Percentiles rank a stretch among this genome's conserved stretches.
Conservation (phyloP, 2,329 filamentous ascomycete genomes). For the Didymella pomorum region DNA sequence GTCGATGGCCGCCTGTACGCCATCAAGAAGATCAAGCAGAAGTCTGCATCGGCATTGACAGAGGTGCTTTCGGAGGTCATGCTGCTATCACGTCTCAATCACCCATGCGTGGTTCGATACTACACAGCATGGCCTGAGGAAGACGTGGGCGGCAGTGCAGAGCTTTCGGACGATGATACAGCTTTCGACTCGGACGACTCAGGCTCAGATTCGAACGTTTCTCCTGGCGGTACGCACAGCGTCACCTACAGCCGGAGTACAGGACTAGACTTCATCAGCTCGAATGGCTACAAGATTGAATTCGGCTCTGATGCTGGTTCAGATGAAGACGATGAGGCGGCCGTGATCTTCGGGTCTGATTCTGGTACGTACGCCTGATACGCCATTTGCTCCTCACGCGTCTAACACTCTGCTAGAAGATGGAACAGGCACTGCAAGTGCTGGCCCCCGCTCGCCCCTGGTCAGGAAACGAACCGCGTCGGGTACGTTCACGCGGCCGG, state of each 20-base stretch:
- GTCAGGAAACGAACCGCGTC: slow-evolving; percentile 53
- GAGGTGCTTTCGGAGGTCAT: slow-evolving; percentile 87
- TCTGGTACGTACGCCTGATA: slow-evolving; percentile 35
- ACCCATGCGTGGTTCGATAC: slow-evolving; percentile 87
- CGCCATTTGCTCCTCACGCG: background rate
- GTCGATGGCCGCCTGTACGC: slow-evolving; percentile 93
- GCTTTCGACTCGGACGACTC: slow-evolving; percentile 41
- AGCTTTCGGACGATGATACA: slow-evolving; percentile 43
- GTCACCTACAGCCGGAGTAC: slow-evolving; percentile 75
- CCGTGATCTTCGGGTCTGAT: slow-evolving; percentile 50
- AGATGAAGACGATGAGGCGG: slow-evolving; percentile 45
- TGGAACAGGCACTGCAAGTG: slow-evolving; percentile 52
- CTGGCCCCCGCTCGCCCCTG: slow-evolving; percentile 46
- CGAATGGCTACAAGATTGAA: slow-evolving; percentile 78
- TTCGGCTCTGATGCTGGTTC: slow-evolving; percentile 71
- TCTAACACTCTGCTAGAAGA: slow-evolving; percentile 50
- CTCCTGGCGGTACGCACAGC: slow-evolving; percentile 33
- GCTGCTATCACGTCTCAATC: slow-evolving; percentile 88
- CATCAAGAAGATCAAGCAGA: slow-evolving; percentile 93
- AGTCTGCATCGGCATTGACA: slow-evolving; percentile 75
- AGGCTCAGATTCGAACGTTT: slow-evolving; percentile 35
- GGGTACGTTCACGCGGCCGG: slow-evolving; percentile 59
- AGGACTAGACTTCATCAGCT: slow-evolving; percentile 90
- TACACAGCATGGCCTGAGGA: slow-evolving; percentile 96
- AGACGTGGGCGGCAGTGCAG: slow-evolving; percentile 55